phyloP scores from a whole-genome alignment of 176 grass and related monocot species.

The Aegilops longissima region DNA sequence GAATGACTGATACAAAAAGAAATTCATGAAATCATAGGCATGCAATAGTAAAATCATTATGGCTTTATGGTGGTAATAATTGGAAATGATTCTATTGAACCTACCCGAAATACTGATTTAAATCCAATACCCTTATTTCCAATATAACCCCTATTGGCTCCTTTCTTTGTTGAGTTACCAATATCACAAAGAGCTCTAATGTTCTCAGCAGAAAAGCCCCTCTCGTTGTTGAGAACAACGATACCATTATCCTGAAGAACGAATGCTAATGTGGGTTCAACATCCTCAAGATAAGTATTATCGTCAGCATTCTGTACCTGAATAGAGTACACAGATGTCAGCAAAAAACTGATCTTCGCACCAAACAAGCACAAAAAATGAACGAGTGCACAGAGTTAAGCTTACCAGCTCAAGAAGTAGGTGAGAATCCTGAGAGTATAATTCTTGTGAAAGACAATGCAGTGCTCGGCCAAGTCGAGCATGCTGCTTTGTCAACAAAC shows the following conservation, averaged over 20 bases:
- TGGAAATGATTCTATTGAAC: conserved; percentile 23
- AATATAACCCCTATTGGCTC: conserved; percentile 84
- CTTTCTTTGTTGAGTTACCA: conserved; percentile 97
- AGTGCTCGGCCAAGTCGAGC: conserved; percentile 96
- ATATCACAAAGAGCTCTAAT: conserved; percentile 97
- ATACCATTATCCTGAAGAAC: conserved; percentile 90
- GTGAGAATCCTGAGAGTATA: conserved; percentile 98
- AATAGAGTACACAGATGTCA: conserved; percentile 35
- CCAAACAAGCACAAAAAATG: conserved; percentile 14
- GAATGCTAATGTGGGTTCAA: conserved; percentile 86
- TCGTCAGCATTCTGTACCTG: conserved; percentile 98
- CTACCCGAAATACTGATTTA: conserved; percentile 98
- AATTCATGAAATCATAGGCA: conserved; percentile 1
- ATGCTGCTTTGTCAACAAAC: conserved; percentile 89
- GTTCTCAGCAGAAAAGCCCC: conserved; percentile 81
- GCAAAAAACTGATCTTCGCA: conserved; percentile 23
- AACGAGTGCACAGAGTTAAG: conserved; percentile 17
- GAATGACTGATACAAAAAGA: neutral
- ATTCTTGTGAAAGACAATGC: conserved; percentile 92
- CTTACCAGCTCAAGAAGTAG: conserved; percentile 94
- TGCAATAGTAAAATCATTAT: neutral
- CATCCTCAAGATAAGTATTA: conserved; percentile 74
- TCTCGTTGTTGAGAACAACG: conserved; percentile 87
- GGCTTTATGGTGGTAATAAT: conserved; percentile 17
- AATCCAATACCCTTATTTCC: conserved; percentile 98